Percentiles rank a stretch among this genome's conserved stretches.
Conservation (phyloP, 2,329 filamentous ascomycete genomes). For the Talaromyces sp. region DNA sequence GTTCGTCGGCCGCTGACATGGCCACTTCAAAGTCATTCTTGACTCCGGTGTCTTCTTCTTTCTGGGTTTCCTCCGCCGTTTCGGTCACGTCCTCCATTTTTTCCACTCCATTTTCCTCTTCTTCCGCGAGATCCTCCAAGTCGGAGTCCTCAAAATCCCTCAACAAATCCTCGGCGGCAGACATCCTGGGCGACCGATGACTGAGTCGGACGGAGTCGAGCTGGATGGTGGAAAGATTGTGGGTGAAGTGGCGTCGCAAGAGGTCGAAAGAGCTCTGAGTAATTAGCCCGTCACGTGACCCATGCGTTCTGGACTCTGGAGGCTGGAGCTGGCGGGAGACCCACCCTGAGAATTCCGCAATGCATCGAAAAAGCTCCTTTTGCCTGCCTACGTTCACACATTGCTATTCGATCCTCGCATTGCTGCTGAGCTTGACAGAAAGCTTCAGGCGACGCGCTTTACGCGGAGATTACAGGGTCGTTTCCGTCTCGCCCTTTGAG, state of each 20-base stretch:
- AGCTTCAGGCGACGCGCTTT: background rate
- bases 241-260: background rate
- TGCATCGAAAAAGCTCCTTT: background rate
- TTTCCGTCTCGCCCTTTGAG: background rate
- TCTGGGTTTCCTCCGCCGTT: slow-evolving; percentile 2
- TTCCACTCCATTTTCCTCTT: slow-evolving; percentile 54
- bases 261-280: background rate
- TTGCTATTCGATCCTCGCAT: background rate
- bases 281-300: slow-evolving; percentile 9
- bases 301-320: background rate
- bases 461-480: background rate
- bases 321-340: background rate
- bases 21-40: slow-evolving; percentile 83
- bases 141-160: slow-evolving; percentile 68
- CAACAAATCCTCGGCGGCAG: slow-evolving; percentile 87
- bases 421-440: background rate
- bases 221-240: background rate
- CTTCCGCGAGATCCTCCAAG: slow-evolving; percentile 73
- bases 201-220: background rate
- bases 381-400: background rate
- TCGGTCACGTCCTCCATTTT: slow-evolving; percentile 59
- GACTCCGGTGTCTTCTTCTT: slow-evolving; percentile 60
- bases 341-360: background rate
- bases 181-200: slow-evolving; percentile 53
- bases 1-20: slow-evolving; percentile 88